These are phyloP conservation scores for Chalaropsis ovoidea DNA, from an alignment of 2,329 filamentous ascomycete genomes.

Conservation along the genomic window DNA sequence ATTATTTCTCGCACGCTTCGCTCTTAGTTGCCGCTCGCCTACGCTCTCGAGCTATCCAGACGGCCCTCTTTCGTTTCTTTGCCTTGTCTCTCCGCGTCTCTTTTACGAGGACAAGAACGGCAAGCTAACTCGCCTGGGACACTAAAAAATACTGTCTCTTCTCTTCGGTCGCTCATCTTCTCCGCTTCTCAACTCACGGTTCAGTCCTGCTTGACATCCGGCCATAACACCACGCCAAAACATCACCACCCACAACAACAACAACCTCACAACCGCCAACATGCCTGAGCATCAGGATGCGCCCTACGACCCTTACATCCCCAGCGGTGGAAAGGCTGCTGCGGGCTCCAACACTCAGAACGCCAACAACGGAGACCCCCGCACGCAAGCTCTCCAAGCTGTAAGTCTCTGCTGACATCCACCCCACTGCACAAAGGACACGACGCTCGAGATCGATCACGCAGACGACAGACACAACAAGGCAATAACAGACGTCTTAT, in stretches of 20 bases:
- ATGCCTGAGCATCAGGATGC: slow-evolving; percentile 46
- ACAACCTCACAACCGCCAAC: slow-evolving; percentile 27
- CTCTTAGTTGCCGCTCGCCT: not conserved
- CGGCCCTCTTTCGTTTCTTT: slow-evolving; percentile 1
- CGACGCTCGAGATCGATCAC: not conserved
- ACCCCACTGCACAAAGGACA: too few relatives aligned
- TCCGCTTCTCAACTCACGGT: slow-evolving; percentile 10
- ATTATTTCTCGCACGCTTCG: not conserved
- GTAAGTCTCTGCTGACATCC: slow-evolving; percentile 45
- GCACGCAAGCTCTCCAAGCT: slow-evolving; percentile 64
- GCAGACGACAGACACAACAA: not conserved
- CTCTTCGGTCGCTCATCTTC: slow-evolving; percentile 1
- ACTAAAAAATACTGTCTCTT: slow-evolving; percentile 2
- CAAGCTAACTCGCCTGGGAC: not conserved
- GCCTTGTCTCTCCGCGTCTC: not conserved
- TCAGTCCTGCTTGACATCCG: slow-evolving; percentile 6
- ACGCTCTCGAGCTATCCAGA: not conserved
- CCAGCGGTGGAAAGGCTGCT: slow-evolving; percentile 40
- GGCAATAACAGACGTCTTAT: not conserved
- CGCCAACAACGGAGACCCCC: slow-evolving; percentile 40
- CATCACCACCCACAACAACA: not conserved
- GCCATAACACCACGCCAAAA: not conserved
- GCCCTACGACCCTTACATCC: slow-evolving; percentile 85
- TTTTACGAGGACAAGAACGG: not conserved
- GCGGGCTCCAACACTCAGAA: slow-evolving; percentile 33